Conservation (phyloP, 1,139 yeast genomes). For the Magnusiomyces paraingens region DNA sequence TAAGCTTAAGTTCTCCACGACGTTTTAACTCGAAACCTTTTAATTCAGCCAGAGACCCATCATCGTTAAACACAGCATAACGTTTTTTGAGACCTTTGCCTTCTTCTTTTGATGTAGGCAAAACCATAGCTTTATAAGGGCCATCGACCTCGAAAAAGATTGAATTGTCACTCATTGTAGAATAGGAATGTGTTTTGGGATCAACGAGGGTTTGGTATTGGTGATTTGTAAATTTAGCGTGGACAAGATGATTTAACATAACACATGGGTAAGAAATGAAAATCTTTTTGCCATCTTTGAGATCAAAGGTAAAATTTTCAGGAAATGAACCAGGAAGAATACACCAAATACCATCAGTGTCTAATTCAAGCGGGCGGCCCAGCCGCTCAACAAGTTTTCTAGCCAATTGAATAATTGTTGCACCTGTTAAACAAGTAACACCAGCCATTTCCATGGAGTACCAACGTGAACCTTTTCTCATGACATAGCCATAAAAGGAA, state of each 20-base stretch:
- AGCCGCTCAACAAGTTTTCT: constrained; percentile 85
- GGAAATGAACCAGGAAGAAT: constrained; percentile 90
- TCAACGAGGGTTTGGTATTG: constrained; percentile 88
- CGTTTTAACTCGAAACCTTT: constrained; percentile 96
- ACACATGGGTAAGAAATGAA: constrained; percentile 90
- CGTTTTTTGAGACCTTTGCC: constrained; percentile 95
- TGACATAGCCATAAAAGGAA: constrained; percentile 96
- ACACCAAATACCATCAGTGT: constrained; percentile 99
- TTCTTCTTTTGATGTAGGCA: constrained; percentile 96
- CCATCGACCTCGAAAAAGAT: constrained; percentile 99
- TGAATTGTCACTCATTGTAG: constrained; percentile 80
- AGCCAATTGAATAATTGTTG: constrained; percentile 97
- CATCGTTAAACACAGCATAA: constrained; percentile 94
- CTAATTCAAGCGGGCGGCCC: constrained; percentile 93
- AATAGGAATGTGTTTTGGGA: constrained; percentile 58
- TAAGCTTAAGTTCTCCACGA: constrained; percentile 90
- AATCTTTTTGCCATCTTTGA: constrained; percentile 72
- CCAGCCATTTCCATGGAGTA: constrained; percentile 99
- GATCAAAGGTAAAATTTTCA: constrained; percentile 66
- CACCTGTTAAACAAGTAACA: constrained; percentile 95
- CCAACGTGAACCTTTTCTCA: constrained; percentile 99
- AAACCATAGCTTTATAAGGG: constrained; percentile 94
- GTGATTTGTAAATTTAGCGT: constrained; percentile 82
- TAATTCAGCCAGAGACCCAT: constrained; percentile 88
- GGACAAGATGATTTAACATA: constrained; percentile 91